Evolutionary conservation across 2,329 filamentous ascomycete species (phyloP), one percentile per base, ranked within the genome.

Genomic region (Nemania abortiva): DNA sequence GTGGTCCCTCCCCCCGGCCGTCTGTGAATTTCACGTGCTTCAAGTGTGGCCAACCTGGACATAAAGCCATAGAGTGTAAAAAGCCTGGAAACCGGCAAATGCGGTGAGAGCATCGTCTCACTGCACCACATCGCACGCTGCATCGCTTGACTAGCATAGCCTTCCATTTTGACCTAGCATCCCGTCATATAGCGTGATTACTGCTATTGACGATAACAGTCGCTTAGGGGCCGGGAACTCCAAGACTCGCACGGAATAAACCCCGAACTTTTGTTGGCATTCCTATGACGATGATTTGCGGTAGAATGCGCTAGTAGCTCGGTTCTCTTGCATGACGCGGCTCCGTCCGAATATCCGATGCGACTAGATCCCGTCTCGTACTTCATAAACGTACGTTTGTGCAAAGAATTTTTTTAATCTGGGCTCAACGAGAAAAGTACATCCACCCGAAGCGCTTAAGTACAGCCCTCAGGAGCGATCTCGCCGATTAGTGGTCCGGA

Each of bases 31-130:
- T 86, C 54, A 83, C 82, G 54, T 93, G 91, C 77, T 88, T 86
- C 79, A 85, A 81, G 20, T 93, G 91, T 77, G 87, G 89, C 18
- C 83, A 88, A 71, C 81, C 82, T 39, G 90, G 90, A 1, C 91
- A 93, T 78, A 86, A 85, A 70, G 84, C 63, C 39, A 31, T 68
- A 53, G 71, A 76, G 6, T 78, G 75, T 69, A 76, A 77, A 66
- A 68, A 58, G 31, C 13, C 59, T n/a, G 60, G 70, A 29, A 74
- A 69, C 27, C 72, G 72, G 47, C 52, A 69, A 67, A 50, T 64
- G 49, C 72, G 65, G 27, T 74, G 65, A 74, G 20, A n/a, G 53
- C 47, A 27, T 27, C 34, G 27, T 50, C 37, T 2, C 42, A 34
- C 55, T 59, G 66, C 53, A 37, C 61, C 39, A 53, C 42, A 37